Conservation (phyloP, 805 yeast species). For the Candida coleopterorum region DNA sequence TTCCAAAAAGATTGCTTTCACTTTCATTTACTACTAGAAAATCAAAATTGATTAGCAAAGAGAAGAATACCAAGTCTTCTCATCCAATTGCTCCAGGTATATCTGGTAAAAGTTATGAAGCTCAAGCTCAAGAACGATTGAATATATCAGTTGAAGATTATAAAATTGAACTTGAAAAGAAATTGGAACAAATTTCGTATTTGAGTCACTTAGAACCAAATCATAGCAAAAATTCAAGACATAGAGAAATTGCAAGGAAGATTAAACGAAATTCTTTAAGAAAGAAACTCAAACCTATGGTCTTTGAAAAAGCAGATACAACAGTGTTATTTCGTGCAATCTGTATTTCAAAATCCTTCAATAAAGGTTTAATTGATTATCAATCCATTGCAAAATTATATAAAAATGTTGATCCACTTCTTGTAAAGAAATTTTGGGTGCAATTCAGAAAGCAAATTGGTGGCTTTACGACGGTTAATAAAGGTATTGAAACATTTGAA, state of each 20-base stretch:
- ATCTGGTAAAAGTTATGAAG: conserved; percentile 3
- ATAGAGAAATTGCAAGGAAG: conserved; percentile 1
- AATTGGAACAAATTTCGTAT: conserved; percentile 7
- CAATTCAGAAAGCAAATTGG: conserved; percentile 49
- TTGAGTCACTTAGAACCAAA: conserved; percentile 5
- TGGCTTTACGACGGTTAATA: conserved; percentile 47
- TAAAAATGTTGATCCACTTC: conserved; percentile 35
- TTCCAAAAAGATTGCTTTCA: conserved; percentile 18
- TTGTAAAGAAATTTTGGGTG: conserved; percentile 66
- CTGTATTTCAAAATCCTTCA: conserved; percentile 60
- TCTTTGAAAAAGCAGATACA: conserved; percentile 42
- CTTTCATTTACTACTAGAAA: conserved; percentile 4
- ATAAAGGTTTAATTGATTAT: conserved; percentile 60
- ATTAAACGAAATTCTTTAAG: neutral
- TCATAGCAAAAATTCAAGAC: conserved; percentile 11
- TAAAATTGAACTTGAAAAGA: neutral
- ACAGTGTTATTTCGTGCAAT: conserved; percentile 59
- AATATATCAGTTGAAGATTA: neutral
- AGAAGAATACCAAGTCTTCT: neutral
- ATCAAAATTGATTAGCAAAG: neutral
- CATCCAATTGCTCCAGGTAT: neutral
- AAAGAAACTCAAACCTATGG: conserved; percentile 1
- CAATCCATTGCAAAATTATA: conserved; percentile 49
- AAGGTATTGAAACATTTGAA: conserved; percentile 66
- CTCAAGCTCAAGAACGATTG: conserved; percentile 1